Evolutionary conservation across 129 eudicot genomes (phyloP), one percentile per base, ranked within the genome.

Genomic region (Flaveria linearis): DNA sequence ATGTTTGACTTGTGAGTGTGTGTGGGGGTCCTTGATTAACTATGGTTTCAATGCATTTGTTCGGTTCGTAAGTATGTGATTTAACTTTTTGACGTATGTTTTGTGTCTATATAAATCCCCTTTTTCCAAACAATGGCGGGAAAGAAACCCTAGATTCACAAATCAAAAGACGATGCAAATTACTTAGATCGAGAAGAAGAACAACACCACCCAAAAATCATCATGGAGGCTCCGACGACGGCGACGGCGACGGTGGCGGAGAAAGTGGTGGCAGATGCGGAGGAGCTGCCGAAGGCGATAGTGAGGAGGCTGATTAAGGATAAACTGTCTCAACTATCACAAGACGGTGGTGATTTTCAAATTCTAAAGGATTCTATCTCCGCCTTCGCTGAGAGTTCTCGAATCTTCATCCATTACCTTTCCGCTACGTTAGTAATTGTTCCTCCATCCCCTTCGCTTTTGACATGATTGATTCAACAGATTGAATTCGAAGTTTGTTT

Each of bases 331-430:
- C 90, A 89, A 42, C 73, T 94, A 9, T 91, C 99, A 56, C 75
- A 75, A 68, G 89, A 86, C 46, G 82, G 81, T 71, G 83, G 80
- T 71, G 97, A 92, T n/a, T 82, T 91, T 42, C 79, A 86, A 22
- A 74, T 91, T 47, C 83, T 76, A 52, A 89, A 89, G 17, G 96
- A 95, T 5, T 86, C 99, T 13, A 86, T 95, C 55, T 67, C 18
- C 11, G 97, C 92, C n/a, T 95, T 95, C 84, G 85, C 97, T 23
- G 99, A 95, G 64, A 89, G 94, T 74, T 78, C 94, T 9, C 86
- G 96, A n/a, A 86, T 93, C 79, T 93, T 90, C 96, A 93, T 93
- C 73, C 98, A 90, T 62, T 90, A 87, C 78, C 93, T 93, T 71
- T 87, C 98, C 64, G 97, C 97, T 20, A 86, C 93, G 98, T 93